Percentiles rank a stretch among this genome's conserved stretches.
Conservation (phyloP, 2,329 filamentous ascomycete species). For the Venturia pyrina region DNA sequence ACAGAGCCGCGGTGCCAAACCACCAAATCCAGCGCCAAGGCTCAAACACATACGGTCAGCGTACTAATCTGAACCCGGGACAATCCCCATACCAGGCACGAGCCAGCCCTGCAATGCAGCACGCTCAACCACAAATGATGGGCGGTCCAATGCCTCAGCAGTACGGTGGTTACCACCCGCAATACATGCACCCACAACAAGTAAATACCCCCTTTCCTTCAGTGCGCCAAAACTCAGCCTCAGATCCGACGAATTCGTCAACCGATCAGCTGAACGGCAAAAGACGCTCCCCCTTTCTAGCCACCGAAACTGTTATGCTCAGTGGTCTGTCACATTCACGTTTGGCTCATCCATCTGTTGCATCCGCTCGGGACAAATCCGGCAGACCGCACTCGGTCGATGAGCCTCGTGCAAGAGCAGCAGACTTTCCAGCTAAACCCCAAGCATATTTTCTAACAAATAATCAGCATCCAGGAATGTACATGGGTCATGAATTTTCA, state of each 20-base stretch:
- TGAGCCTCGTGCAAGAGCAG: background rate
- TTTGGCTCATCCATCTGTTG: background rate
- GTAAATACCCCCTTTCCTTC: constrained; percentile 45
- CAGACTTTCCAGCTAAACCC: constrained; percentile 18
- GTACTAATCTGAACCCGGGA: constrained; percentile 19
- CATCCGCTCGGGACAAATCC: background rate
- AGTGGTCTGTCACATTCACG: background rate
- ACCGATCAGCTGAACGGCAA: background rate
- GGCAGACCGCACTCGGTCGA: constrained; percentile 2
- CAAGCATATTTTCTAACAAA: constrained; percentile 18
- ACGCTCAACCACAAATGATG: constrained; percentile 40
- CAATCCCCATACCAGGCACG: constrained; percentile 46
- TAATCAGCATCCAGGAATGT: constrained; percentile 11
- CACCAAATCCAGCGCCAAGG: constrained; percentile 43
- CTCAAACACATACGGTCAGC: constrained; percentile 27
- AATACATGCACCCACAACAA: constrained; percentile 49
- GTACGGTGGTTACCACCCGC: constrained; percentile 45
- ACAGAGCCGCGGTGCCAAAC: constrained; percentile 31
- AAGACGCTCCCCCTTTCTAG: background rate
- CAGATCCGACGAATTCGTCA: constrained; percentile 1
- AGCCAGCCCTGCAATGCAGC: constrained; percentile 45
- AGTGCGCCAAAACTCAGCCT: constrained; percentile 15
- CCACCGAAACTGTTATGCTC: background rate
- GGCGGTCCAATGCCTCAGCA: constrained; percentile 50
- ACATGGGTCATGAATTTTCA: background rate